Evolutionary conservation across 169 alveolate species (phyloP), one percentile per base, ranked within the genome.

Genomic region (Eimeria nieschulzi): DNA sequence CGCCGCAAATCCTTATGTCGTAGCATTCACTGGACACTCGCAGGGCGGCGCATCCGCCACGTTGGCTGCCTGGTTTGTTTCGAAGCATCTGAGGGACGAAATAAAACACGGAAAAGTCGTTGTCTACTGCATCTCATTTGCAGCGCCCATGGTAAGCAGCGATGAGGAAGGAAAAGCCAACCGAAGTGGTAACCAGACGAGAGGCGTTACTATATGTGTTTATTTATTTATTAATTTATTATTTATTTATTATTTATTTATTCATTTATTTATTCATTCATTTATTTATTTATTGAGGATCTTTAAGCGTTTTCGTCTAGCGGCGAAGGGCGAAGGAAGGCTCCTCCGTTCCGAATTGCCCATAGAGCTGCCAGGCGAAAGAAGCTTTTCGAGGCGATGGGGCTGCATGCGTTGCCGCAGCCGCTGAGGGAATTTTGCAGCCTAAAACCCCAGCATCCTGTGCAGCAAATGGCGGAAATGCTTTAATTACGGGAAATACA

Each of bases 11-110:
- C 92, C 92, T 21, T 75, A 71, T 33, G 87, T 75, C 25, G 93
- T 90, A 19, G 91, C 33, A 23, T 63, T 90, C 23, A 64, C 83
- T n/a, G 93, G 93, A 23, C 93, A 90, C 64, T 90, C 93, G n/a
- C 90, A 78, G 55, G 93, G 93, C 56, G 93, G 91, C 46, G 90
- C 93, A 10, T 64, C 78, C 0, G 79, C 91, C 26, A 51, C 21
- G 1, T 73, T 66, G 56, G 91, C 63, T 17, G 79, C 85, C 56
- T 87, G 92, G 92, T 87, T 87, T 64, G 87, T 87, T 39, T 80
- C 92, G 7, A 73, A 63, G 25, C 83, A 59, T 54, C 82, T 87
- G 72, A 59, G n/a, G 9, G n/a, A 46, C 0, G 39, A 15, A 2
- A 39, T 87, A 15, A 51, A 87, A 19, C 1, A 56, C 25, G 92